Evolutionary conservation across 2,329 filamentous ascomycete genomes (phyloP), one percentile per base, ranked within the genome.

Genomic region (Trichophyton benhamiae): DNA sequence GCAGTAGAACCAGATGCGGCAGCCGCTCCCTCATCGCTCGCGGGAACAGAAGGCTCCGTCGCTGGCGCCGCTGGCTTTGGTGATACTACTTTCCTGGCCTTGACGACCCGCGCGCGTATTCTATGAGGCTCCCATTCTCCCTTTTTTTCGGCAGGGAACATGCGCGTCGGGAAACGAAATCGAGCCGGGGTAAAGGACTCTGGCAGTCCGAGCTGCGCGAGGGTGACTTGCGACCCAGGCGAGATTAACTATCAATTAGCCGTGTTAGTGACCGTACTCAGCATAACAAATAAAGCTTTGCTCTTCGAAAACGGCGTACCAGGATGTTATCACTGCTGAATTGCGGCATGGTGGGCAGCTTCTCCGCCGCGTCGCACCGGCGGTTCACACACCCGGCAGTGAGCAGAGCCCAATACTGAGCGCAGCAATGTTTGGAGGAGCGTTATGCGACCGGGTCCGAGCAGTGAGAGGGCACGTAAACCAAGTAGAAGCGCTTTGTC

Each of bases 111-210:
- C 64, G 86, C 76, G 60, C 85, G 87, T 27, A 94, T 88, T 70
- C 88, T 87, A 68, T 90, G 88, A 1, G 92, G 91, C 70, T 92
- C 88, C 71, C 84, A 91, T 71, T 88, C 85, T 62, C 89, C 88
- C 60, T 83, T 81, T 70, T 95, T 91, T 67, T 86, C 84, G 60
- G 80, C 84, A 1, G 82, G 81, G 68, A 97, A 99, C 91, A 99
- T 96, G 78, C 94, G 87, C 75, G 92, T 96, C 36, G 88, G 85
- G 67, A 97, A 83, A 67, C 91, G 88, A 73, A 89, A 83, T 64
- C 86, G 82, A n/a, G 94, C 90, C 49, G 91, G 91, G 41, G 91
- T 95, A 74, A 97, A 87, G n/a, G 84, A 86, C 78, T 96, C 91
- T 68, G 85, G 86, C 68, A 94, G 87, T 59, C 91, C 91, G 46